Evolutionary conservation across 495 filamentous ascomycete genomes (phyloP).

Genomic region (Tuber microsphaerosporum): DNA sequence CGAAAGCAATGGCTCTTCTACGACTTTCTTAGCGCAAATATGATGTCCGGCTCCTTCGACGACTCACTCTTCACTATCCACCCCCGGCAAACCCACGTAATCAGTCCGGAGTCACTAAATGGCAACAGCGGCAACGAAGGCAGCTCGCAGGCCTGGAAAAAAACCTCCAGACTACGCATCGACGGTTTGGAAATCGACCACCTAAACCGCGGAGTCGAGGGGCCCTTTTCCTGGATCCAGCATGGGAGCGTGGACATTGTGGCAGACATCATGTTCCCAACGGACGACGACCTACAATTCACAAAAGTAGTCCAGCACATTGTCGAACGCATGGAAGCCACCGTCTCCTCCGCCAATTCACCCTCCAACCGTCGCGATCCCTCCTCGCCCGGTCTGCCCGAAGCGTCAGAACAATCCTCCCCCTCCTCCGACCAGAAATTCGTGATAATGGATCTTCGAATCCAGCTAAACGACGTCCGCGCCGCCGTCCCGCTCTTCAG

Average conservation of each 20-base stretch:
- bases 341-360: constrained; percentile 67
- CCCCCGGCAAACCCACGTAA: constrained; percentile 76
- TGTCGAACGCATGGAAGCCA: constrained; percentile 88
- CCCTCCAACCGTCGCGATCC: constrained; percentile 10
- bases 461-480: constrained; percentile 85
- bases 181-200: constrained; percentile 94
- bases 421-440: constrained; percentile 23
- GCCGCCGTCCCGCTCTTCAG: constrained; percentile 89
- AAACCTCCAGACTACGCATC: constrained; percentile 80
- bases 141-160: constrained; percentile 68
- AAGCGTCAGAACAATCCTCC: constrained; percentile 18
- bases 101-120: constrained; percentile 45
- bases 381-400: constrained; percentile 24
- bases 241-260: constrained; percentile 95
- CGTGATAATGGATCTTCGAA: constrained; percentile 66
- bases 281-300: constrained; percentile 75
- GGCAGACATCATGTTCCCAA: constrained; percentile 86
- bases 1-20: constrained; percentile 97
- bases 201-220: constrained; percentile 85
- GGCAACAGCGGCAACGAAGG: constrained; percentile 47
- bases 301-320: constrained; percentile 89
- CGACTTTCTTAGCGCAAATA: constrained; percentile 88
- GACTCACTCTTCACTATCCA: constrained; percentile 96
- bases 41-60: constrained; percentile 92
- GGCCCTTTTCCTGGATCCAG: constrained; percentile 95